These are phyloP conservation scores for Simplicillium aogashimaense DNA, from an alignment of 2,329 filamentous ascomycete species.

Conservation along the genomic window DNA sequence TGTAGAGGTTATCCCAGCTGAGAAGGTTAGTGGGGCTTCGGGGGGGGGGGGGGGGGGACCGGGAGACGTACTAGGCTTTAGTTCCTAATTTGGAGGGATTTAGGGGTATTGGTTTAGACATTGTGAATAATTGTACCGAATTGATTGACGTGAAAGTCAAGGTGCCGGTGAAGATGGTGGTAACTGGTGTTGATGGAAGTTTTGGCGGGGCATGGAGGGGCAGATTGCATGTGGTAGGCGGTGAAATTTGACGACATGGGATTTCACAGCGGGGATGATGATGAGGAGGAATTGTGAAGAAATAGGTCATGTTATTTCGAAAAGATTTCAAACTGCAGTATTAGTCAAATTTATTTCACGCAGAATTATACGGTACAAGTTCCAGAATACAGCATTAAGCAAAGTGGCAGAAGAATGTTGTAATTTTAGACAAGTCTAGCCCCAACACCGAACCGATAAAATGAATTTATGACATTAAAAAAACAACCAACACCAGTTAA, in stretches of 20 bases:
- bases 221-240: not conserved
- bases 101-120: not conserved
- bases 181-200: not conserved
- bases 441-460: slow-evolving; percentile 2
- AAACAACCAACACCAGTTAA: slow-evolving; percentile 7
- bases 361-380: no score
- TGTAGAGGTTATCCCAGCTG: slow-evolving; percentile 72
- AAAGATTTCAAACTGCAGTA: no score
- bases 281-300: no score
- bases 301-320: no score
- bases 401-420: no score
- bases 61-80: slow-evolving; percentile 78
- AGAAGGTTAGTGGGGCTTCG: slow-evolving; percentile 8
- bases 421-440: not conserved
- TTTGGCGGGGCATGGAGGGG: not conserved
- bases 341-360: no score
- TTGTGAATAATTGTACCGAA: no score
- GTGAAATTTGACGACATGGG: no score
- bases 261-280: no score
- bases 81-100: slow-evolving; percentile 51
- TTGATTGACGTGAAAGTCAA: no score
- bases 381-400: no score
- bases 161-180: not conserved
- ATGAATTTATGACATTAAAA: slow-evolving; percentile 8
- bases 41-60: slow-evolving; percentile 3